Base-by-base conservation (phyloP, 1,139 yeast species). In the Lodderomyces oxycetoniae region DNA sequence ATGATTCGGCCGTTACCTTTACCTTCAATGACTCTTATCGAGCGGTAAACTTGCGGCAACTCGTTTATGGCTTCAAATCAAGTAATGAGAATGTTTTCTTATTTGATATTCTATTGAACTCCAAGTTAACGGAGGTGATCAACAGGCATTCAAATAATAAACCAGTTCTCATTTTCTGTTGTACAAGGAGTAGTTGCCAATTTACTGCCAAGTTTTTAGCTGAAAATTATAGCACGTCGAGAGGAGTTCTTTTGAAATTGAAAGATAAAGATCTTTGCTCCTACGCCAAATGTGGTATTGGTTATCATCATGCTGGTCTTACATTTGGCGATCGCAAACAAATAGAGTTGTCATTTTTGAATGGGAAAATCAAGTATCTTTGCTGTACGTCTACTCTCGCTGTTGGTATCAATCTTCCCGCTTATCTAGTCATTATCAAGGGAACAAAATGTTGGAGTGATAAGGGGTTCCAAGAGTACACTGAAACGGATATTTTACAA, bases 311-410 rank as follows among this genome's bases (percentile, higher is more conserved):
- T 52, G 83, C 83, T 1, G 83, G 83, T 0, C 52, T 77, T 28
- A 52, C 67, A 3, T 42, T 52, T 30, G 53, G 50, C 2, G 82
- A 77, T 44, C 53, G 82, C 30, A 47, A 43, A 11, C 43, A 52
- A 3, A 62, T 75, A 12, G 82, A 77, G 43, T 49, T 51, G 13
- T 52, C 57, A 9, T 77, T 74, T 39, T 51, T 65, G 2, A 50
- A 48, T 11, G 78, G 78, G 0, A 47, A 51, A 2, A 49, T 73
- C 10, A 58, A 54, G 35, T 53, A 71, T 4, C 45, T 77, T 20
- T 75, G 80, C 34, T 73, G 75, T 1, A 77, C 83, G 1, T 73
- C 81, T 0, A 77, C 81, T 0, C 53, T 77, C 39, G 79, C 83
- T 0, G 72, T 77, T 55, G 83, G 82, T 37, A 75, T 75, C 19